A percentile compares a stretch with the other conserved stretches of the same genome.
Conservation (phyloP, 148 eudicot species). For the Salicornia ramosissima region DNA sequence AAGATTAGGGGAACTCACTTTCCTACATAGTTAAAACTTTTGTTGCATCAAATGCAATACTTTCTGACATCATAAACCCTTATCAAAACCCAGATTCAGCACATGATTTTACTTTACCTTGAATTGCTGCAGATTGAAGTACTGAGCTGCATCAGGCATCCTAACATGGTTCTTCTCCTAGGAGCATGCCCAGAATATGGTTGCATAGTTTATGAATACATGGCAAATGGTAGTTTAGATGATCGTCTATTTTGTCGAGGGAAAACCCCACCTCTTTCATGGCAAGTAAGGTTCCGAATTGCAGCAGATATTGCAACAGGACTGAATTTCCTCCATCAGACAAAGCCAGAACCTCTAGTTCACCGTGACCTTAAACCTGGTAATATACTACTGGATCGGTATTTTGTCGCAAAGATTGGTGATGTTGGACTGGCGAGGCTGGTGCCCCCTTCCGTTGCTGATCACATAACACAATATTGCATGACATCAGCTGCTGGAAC, state of each 20-base stretch:
- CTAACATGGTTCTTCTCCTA: constrained; percentile 53
- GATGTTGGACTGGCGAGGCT: constrained; percentile 71
- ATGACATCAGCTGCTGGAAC: constrained; percentile 69
- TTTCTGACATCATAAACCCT: no score
- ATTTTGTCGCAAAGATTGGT: constrained; percentile 61
- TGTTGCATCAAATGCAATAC: no score
- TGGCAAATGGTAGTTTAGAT: constrained; percentile 51
- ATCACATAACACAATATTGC: constrained; percentile 52
- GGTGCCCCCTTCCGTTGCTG: constrained; percentile 60
- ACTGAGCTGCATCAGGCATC: constrained; percentile 48
- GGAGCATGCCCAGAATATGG: constrained; percentile 66
- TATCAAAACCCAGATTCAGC: background rate
- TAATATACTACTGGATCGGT: constrained; percentile 57
- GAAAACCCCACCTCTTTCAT: constrained; percentile 38
- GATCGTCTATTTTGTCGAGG: constrained; percentile 41
- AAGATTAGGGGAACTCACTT: no score
- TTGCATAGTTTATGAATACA: constrained; percentile 49
- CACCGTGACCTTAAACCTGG: constrained; percentile 71
- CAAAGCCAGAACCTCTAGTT: constrained; percentile 64
- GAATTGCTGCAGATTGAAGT: constrained; percentile 42
- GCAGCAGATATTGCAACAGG: constrained; percentile 54
- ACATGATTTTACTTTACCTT: constrained; percentile 16
- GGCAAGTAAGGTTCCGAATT: constrained; percentile 51
- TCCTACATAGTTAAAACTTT: no score
- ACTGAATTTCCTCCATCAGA: constrained; percentile 58